Conservation (phyloP, 345 rosid genomes). For the Excoecaria agallocha region DNA sequence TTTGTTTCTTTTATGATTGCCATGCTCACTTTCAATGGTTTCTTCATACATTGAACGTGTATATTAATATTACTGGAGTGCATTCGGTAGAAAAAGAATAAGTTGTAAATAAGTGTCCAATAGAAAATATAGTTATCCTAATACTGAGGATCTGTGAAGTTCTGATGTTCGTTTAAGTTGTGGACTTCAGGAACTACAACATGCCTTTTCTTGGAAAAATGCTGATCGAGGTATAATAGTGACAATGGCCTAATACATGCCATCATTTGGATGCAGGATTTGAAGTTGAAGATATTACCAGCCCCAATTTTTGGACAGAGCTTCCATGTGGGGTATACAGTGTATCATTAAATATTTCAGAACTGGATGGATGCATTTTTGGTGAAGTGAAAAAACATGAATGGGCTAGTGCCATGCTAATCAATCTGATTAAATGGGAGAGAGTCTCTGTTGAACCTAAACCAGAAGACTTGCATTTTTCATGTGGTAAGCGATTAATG, state of each 20-base stretch:
- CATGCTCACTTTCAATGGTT: not conserved
- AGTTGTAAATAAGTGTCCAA: not conserved
- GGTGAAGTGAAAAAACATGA: conserved; percentile 64
- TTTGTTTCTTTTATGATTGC: not conserved
- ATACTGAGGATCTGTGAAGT: not conserved
- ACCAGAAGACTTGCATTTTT: conserved; percentile 33
- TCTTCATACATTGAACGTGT: not conserved
- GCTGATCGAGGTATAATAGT: not conserved
- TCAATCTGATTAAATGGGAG: conserved; percentile 71
- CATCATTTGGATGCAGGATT: conserved; percentile 33
- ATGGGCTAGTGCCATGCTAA: conserved; percentile 50
- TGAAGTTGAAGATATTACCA: conserved; percentile 45
- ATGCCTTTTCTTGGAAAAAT: not conserved
- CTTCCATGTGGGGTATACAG: conserved; percentile 84
- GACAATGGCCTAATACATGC: not conserved
- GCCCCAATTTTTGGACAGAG: conserved; percentile 71
- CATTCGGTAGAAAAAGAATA: not conserved
- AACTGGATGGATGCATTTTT: conserved; percentile 27
- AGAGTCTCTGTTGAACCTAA: conserved; percentile 56
- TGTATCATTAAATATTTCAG: conserved; percentile 40
- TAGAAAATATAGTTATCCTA: not conserved
- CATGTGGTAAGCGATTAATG: conserved; percentile 16
- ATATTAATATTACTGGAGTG: not conserved
- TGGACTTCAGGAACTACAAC: not conserved
- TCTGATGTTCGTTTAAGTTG: not conserved